phyloP scores from a whole-genome alignment of 2,329 filamentous ascomycete species.

The Ceratocystis albifundus region DNA sequence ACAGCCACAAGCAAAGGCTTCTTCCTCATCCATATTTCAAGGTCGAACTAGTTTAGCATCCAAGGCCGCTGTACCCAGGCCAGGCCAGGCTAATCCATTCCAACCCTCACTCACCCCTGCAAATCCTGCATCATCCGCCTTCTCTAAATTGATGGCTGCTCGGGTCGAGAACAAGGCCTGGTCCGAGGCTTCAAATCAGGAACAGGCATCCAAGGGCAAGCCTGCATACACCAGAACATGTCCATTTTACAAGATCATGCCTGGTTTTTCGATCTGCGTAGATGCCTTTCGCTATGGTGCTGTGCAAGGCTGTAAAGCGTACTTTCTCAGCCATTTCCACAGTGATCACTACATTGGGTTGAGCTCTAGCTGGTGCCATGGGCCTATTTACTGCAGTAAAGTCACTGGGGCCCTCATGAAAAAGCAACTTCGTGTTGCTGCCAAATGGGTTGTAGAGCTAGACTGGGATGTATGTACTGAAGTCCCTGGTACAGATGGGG shows the following conservation, averaged over 20 bases:
- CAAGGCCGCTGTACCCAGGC: conserved; percentile 57
- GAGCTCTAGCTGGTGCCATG: conserved; percentile 78
- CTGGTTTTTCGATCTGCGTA: conserved; percentile 82
- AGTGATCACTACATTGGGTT: conserved; percentile 94
- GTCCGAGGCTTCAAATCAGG: conserved; percentile 71
- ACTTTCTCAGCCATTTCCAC: conserved; percentile 96
- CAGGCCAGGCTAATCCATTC: conserved; percentile 73
- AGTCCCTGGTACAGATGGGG: conserved; percentile 70
- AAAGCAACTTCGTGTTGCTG: conserved; percentile 73
- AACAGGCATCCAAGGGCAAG: conserved; percentile 67
- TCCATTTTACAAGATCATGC: conserved; percentile 97
- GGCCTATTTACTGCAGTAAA: conserved; percentile 90
- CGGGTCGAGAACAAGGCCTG: conserved; percentile 86
- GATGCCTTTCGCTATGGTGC: conserved; percentile 94
- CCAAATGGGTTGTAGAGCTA: conserved; percentile 71
- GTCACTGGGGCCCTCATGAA: conserved; percentile 84
- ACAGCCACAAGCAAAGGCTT: neutral
- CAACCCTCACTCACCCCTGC: conserved; percentile 30
- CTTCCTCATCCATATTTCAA: conserved; percentile 27
- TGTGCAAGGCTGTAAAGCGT: conserved; percentile 81
- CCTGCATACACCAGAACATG: conserved; percentile 82
- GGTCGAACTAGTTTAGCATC: conserved; percentile 49
- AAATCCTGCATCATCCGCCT: conserved; percentile 53
- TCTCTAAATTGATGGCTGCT: conserved; percentile 83
- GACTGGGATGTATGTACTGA: conserved; percentile 74